A percentile compares a stretch with the other conserved stretches of the same genome.
These are phyloP conservation scores for Magnolia officinalis DNA, from an alignment of 164 flowering plant species.

Conservation along the genomic window DNA sequence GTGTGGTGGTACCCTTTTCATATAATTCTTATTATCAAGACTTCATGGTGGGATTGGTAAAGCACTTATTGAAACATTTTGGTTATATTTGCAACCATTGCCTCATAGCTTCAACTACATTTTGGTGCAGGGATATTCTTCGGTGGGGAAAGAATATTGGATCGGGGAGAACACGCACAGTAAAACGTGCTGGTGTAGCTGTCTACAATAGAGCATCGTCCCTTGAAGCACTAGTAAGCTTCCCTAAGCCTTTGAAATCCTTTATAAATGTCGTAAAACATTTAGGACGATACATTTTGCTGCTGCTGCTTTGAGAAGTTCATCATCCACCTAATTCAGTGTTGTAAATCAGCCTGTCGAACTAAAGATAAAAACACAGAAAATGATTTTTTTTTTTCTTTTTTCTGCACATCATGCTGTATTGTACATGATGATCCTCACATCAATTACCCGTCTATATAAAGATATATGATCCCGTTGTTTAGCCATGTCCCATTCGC, in stretches of 20 bases:
- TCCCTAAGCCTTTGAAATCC: slow-evolving; percentile 5
- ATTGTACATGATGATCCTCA: background rate
- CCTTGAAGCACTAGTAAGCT: slow-evolving; percentile 79
- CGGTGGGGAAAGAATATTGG: slow-evolving; percentile 85
- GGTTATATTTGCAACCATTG: background rate
- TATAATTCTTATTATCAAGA: too few species aligned
- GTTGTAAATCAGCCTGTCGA: background rate
- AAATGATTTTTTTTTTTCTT: background rate
- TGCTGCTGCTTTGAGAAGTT: background rate
- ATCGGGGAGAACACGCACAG: slow-evolving; percentile 66
- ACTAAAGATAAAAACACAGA: too few species aligned
- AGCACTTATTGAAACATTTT: too few species aligned
- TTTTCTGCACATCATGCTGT: background rate
- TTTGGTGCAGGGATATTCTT: slow-evolving; percentile 55
- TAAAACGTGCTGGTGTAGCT: slow-evolving; percentile 82
- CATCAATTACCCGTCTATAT: background rate
- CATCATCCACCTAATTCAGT: background rate
- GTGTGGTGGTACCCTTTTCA: too few species aligned
- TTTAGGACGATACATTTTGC: background rate
- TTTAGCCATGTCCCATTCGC: too few species aligned
- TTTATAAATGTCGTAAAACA: background rate
- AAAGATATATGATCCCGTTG: too few species aligned
- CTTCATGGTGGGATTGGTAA: too few species aligned
- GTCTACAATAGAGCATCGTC: slow-evolving; percentile 89
- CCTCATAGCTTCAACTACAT: slow-evolving; percentile 1